A percentile compares a stretch with the other conserved stretches of the same genome.
Conservation (phyloP, 306 rosid species). For the Cicer pinnatifidum region DNA sequence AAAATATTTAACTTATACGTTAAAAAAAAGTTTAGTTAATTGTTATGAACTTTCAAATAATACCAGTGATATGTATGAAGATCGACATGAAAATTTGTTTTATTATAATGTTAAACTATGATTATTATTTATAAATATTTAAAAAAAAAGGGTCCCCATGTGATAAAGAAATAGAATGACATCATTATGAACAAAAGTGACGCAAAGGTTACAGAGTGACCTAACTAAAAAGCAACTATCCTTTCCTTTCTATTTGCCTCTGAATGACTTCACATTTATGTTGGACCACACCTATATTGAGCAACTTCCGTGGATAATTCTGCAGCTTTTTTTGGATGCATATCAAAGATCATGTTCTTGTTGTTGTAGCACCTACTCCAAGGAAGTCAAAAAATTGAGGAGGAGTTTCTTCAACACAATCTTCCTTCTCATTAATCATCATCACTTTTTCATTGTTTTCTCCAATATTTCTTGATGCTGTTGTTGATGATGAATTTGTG, state of each 20-base stretch:
- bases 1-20: too few relatives aligned
- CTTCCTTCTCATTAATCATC: slow-evolving; percentile 40
- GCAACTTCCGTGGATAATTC: slow-evolving; percentile 47
- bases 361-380: slow-evolving; percentile 79
- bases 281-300: slow-evolving; percentile 69
- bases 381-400: slow-evolving; percentile 83
- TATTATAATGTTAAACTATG: not conserved
- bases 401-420: slow-evolving; percentile 54
- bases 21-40: too few relatives aligned
- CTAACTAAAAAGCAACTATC: slow-evolving; percentile 52
- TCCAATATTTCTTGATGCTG: slow-evolving; percentile 24
- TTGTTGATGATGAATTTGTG: slow-evolving; percentile 42
- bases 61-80: too few relatives aligned
- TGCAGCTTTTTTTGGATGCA: slow-evolving; percentile 50
- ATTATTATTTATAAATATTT: slow-evolving; percentile 33
- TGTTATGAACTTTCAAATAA: too few relatives aligned
- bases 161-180: slow-evolving; percentile 44
- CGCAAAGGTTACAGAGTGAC: slow-evolving; percentile 48
- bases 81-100: too few relatives aligned
- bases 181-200: slow-evolving; percentile 50
- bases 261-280: slow-evolving; percentile 58
- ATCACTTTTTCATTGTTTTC: slow-evolving; percentile 45
- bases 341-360: slow-evolving; percentile 44
- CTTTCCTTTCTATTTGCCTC: slow-evolving; percentile 61
- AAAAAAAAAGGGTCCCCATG: slow-evolving; percentile 47